phyloP scores from a whole-genome alignment of 2,329 filamentous ascomycete species.

The Cytospora piceicola region DNA sequence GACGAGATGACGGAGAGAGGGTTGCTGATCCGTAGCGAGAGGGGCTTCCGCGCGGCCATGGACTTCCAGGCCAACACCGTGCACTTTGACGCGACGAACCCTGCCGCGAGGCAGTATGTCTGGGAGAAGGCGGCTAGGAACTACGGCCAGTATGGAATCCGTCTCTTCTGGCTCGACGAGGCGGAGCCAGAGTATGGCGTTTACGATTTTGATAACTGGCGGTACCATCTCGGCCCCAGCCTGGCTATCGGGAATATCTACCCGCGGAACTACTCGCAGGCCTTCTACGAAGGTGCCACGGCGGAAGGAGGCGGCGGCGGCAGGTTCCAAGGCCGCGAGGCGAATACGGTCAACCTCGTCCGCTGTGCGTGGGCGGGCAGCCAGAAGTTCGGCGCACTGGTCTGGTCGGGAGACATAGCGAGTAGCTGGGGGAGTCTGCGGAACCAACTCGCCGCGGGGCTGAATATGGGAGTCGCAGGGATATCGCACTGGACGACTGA shows the following conservation, averaged over 20 bases:
- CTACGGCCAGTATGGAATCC: constrained; percentile 65
- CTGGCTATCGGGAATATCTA: constrained; percentile 60
- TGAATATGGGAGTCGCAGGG: constrained; percentile 68
- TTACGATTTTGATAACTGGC: constrained; percentile 70
- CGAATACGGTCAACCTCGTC: constrained; percentile 59
- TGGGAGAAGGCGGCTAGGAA: constrained; percentile 63
- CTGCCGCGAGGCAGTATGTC: constrained; percentile 59
- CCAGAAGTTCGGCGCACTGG: constrained; percentile 66
- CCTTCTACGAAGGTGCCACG: constrained; percentile 63
- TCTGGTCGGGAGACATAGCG: constrained; percentile 71
- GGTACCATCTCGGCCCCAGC: constrained; percentile 60
- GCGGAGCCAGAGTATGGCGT: constrained; percentile 67
- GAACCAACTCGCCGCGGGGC: constrained; percentile 63
- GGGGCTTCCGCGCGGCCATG: constrained; percentile 62
- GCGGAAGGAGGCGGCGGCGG: constrained; percentile 42
- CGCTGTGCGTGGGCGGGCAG: constrained; percentile 57
- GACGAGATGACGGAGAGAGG: constrained; percentile 64
- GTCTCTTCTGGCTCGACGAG: constrained; percentile 71
- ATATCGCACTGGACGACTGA: constrained; percentile 73
- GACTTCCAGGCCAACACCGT: constrained; percentile 62
- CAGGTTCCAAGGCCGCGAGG: constrained; percentile 23
- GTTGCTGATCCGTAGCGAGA: constrained; percentile 62
- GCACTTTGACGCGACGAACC: constrained; percentile 68
- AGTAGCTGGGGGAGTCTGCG: constrained; percentile 64
- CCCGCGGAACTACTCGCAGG: constrained; percentile 59